These are phyloP conservation scores for Mucor irregularis DNA, from an alignment of 371 early-diverging fungal species.

Conservation along the genomic window DNA sequence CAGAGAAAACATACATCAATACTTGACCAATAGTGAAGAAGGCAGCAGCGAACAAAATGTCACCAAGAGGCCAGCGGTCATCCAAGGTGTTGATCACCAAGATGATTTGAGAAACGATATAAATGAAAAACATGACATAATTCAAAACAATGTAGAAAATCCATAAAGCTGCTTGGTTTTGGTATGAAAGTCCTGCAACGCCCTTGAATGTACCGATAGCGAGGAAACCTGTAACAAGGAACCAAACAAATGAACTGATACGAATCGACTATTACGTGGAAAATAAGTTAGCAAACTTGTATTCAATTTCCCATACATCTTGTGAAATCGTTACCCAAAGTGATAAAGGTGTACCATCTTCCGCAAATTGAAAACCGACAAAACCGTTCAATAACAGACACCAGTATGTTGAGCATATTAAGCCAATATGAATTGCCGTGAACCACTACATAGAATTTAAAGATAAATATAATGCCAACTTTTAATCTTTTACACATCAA, in stretches of 20 bases:
- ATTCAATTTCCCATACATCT: background rate
- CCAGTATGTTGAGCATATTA: constrained; percentile 72
- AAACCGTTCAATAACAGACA: constrained; percentile 83
- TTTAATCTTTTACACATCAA: background rate
- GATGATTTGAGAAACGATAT: constrained; percentile 75
- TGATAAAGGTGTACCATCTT: constrained; percentile 77
- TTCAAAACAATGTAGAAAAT: constrained; percentile 73
- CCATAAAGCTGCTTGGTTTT: constrained; percentile 66
- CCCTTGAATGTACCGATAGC: constrained; percentile 71
- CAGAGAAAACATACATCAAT: constrained; percentile 61
- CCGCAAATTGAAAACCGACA: constrained; percentile 87
- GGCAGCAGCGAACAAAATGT: constrained; percentile 71
- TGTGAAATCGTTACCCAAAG: constrained; percentile 28
- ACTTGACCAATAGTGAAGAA: constrained; percentile 77
- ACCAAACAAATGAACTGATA: constrained; percentile 62
- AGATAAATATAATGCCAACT: background rate
- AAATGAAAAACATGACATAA: constrained; percentile 65
- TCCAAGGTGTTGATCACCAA: constrained; percentile 82
- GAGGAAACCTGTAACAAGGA: constrained; percentile 63
- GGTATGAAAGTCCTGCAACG: constrained; percentile 49
- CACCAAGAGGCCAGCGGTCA: constrained; percentile 82
- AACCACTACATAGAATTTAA: constrained; percentile 56
- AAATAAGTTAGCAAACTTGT: constrained; percentile 26
- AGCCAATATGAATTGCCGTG: constrained; percentile 66
- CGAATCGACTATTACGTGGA: constrained; percentile 69